Conservation (phyloP, 495 filamentous ascomycete species). For the Neurospora sp. region DNA sequence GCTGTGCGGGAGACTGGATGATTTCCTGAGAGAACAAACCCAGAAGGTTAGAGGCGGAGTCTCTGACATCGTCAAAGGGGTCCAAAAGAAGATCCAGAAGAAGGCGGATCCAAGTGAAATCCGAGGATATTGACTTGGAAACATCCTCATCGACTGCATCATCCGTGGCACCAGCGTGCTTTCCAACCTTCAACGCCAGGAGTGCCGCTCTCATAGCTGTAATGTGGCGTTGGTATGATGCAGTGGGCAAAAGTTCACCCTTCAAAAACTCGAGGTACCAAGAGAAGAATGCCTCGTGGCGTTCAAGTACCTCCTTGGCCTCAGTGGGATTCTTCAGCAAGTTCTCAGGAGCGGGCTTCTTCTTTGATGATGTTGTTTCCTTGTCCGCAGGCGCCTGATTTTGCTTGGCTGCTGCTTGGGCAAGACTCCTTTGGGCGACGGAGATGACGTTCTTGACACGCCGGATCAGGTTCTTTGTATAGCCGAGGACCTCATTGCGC, state of each 20-base stretch:
- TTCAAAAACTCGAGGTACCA: conserved; percentile 66
- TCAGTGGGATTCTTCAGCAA: conserved; percentile 11
- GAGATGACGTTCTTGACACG: conserved; percentile 45
- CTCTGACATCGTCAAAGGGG: conserved; percentile 86
- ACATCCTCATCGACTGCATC: conserved; percentile 19
- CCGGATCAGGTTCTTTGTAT: conserved; percentile 56
- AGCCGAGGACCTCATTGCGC: conserved; percentile 61
- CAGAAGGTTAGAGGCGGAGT: conserved; percentile 49
- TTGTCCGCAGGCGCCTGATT: not conserved
- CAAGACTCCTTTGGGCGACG: conserved; percentile 27
- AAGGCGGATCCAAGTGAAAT: conserved; percentile 46
- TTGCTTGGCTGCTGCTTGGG: not conserved
- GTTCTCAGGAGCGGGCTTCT: conserved; percentile 15
- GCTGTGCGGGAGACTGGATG: conserved; percentile 1
- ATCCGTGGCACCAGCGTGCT: conserved; percentile 17
- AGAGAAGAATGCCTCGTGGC: conserved; percentile 49
- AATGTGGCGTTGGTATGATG: conserved; percentile 82
- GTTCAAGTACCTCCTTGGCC: conserved; percentile 16
- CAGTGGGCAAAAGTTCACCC: conserved; percentile 58
- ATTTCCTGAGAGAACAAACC: conserved; percentile 26
- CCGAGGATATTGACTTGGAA: conserved; percentile 7
- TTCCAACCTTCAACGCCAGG: conserved; percentile 46
- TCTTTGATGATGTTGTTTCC: conserved; percentile 8
- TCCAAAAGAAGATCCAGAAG: conserved; percentile 72
- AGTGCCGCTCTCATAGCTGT: conserved; percentile 58